Evolutionary conservation across 192 early-diverging fungal species (phyloP).

Genomic region (Piromyces sp.): DNA sequence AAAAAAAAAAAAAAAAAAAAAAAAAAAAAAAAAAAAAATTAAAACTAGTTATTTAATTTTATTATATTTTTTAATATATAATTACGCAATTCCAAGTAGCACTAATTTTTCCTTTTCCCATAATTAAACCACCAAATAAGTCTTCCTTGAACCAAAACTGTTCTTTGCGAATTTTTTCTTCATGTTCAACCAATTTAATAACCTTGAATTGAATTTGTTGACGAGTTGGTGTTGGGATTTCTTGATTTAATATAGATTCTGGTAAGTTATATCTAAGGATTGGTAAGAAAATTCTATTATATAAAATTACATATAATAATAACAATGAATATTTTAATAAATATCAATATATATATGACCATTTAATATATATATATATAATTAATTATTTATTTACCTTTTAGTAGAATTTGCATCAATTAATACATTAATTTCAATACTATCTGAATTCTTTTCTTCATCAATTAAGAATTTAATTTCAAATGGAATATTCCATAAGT

Average conservation of each 20-base stretch:
- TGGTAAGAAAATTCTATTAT: neutral
- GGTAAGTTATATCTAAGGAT: neutral
- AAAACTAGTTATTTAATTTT: no score
- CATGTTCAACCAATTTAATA: neutral
- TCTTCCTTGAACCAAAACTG: neutral
- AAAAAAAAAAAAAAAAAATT: no score
- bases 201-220: neutral
- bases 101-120: neutral
- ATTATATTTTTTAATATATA: no score
- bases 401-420: neutral
- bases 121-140: neutral
- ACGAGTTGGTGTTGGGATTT: neutral
- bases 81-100: neutral
- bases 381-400: neutral
- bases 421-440: neutral
- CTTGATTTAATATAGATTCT: neutral
- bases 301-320: no score
- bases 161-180: neutral
- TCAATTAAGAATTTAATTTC: slow-evolving; percentile 51
- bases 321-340: no score
- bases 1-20: no score
- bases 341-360: no score
- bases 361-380: no score
- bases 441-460: slow-evolving; percentile 16
- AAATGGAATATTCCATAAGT: slow-evolving; percentile 52